Evolutionary conservation across 2,329 filamentous ascomycete species (phyloP).

Genomic region (Ambrosiella cleistominuta): DNA sequence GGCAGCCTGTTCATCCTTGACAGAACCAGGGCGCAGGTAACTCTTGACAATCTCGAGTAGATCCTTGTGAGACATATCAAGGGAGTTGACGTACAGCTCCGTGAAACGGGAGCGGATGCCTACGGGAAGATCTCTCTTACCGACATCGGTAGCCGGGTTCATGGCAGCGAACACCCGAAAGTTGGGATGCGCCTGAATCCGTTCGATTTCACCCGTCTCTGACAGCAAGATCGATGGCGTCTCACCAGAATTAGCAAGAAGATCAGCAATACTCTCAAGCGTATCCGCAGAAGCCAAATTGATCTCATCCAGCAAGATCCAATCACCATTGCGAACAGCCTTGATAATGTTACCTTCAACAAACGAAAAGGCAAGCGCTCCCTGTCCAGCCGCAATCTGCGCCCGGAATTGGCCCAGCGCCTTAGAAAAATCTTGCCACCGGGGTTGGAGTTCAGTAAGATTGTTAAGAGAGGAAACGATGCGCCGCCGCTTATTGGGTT

Average conservation of each 20-base stretch:
- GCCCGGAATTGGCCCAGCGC: constrained; percentile 64
- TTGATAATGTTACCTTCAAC: constrained; percentile 92
- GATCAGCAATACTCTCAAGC: constrained; percentile 77
- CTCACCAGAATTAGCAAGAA: constrained; percentile 56
- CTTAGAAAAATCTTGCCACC: constrained; percentile 66
- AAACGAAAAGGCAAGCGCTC: constrained; percentile 81
- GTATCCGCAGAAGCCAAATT: constrained; percentile 92
- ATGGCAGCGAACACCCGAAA: constrained; percentile 97
- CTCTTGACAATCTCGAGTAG: constrained; percentile 74
- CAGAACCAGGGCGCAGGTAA: constrained; percentile 58
- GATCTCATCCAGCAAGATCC: constrained; percentile 93
- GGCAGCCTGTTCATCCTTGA: constrained; percentile 54
- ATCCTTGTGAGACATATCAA: constrained; percentile 73
- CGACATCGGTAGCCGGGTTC: constrained; percentile 96
- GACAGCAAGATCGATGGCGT: constrained; percentile 73
- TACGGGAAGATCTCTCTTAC: constrained; percentile 81
- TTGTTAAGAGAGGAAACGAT: constrained; percentile 44
- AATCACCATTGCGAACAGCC: constrained; percentile 88
- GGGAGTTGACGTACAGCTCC: constrained; percentile 83
- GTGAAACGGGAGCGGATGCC: constrained; percentile 86
- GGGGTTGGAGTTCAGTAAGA: constrained; percentile 36
- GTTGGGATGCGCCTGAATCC: constrained; percentile 73
- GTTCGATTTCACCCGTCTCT: constrained; percentile 83
- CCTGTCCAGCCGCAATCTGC: constrained; percentile 40
- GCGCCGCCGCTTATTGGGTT: constrained; percentile 49